Base-by-base conservation (phyloP, 345 rosid species). In the Schrenkiella parvula region DNA sequence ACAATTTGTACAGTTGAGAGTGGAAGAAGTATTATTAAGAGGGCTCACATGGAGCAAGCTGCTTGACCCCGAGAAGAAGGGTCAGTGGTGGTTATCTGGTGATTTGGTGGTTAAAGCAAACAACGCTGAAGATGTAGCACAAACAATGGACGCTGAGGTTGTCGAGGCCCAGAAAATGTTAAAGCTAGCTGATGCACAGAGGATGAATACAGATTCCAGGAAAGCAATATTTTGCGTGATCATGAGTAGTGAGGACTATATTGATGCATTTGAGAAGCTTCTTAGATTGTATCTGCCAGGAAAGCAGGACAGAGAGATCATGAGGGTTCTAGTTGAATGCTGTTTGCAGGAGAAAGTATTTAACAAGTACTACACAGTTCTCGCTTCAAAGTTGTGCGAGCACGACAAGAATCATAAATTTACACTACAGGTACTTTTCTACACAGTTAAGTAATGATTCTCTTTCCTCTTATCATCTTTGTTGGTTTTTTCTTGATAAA, bases 41-140 rank as follows among this genome's bases (percentile, higher is more conserved):
- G 97, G 96, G 51, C 82, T 91, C 23, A 88, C 81, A 73, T 93
- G 97, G 99, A 91, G 87, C 84, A 89, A 83, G 82, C 84, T 93
- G 65, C 89, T 91, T 68, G 95, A 89, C 78, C 85, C 90, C 47
- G 81, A 85, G 78, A 93, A 91, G 81, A 91, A 87, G 79, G 97
- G 99, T 31, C 96, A 87, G 61, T 93, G 99, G 97, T 95, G 99
- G 99, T 63, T 84, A 71, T 85, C 93, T 29, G 89, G 90, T 14
- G 91, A 87, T 25, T 41, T 68, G 29, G 79, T 74, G 34, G 70
- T 73, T 38, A 63, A 52, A 38, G 50, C 82, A 19, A 85, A 86
- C 70, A 54, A 81, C 46, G 76, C 70, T 53, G 88, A 83, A 67
- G 88, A 89, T 51, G 85, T 91, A 56, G 97, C 99, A 38, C 80